Conservation (phyloP, 202 grass and related monocot species). For the Musa balbisiana region DNA sequence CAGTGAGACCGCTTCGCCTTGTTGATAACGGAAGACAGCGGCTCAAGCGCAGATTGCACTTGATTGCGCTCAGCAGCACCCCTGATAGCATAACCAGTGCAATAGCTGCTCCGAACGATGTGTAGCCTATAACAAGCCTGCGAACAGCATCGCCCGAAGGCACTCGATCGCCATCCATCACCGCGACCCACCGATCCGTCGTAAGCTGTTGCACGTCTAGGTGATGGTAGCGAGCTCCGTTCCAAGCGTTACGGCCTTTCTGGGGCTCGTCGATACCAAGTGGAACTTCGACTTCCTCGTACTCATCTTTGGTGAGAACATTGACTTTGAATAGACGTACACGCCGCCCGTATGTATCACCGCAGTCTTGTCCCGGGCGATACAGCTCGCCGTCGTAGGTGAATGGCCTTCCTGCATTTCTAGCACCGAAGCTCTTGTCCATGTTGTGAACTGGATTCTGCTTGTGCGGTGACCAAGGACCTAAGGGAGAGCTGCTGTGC, state of each 20-base stretch:
- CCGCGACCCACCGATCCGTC: slow-evolving; percentile 58
- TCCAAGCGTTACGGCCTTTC: slow-evolving; percentile 67
- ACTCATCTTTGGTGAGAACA: slow-evolving; percentile 51
- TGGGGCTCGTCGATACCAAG: slow-evolving; percentile 43
- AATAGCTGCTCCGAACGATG: slow-evolving; percentile 42
- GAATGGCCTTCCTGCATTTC: slow-evolving; percentile 87
- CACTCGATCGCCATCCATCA: slow-evolving; percentile 85
- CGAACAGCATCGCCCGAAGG: slow-evolving; percentile 38
- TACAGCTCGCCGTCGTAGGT: slow-evolving; percentile 59
- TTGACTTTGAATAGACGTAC: slow-evolving; percentile 56
- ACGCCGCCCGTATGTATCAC: slow-evolving; percentile 31
- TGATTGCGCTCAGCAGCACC: slow-evolving; percentile 49
- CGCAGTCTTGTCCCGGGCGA: slow-evolving; percentile 47
- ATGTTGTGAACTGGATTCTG: slow-evolving; percentile 40
- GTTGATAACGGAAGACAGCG: slow-evolving; percentile 41
- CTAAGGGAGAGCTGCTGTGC: slow-evolving; percentile 62
- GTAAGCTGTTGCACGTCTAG: slow-evolving; percentile 68
- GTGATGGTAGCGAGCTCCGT: slow-evolving; percentile 79
- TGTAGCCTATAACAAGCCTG: slow-evolving; percentile 38
- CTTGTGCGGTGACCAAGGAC: slow-evolving; percentile 67
- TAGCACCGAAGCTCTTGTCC: slow-evolving; percentile 36
- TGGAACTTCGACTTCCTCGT: slow-evolving; percentile 57
- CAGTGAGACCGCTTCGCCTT: slow-evolving; percentile 41
- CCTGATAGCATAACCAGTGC: slow-evolving; percentile 50
- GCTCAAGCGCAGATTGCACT: slow-evolving; percentile 43